phyloP scores from a whole-genome alignment of 768 basidiomycete species.

The Lactarius vividus region DNA sequence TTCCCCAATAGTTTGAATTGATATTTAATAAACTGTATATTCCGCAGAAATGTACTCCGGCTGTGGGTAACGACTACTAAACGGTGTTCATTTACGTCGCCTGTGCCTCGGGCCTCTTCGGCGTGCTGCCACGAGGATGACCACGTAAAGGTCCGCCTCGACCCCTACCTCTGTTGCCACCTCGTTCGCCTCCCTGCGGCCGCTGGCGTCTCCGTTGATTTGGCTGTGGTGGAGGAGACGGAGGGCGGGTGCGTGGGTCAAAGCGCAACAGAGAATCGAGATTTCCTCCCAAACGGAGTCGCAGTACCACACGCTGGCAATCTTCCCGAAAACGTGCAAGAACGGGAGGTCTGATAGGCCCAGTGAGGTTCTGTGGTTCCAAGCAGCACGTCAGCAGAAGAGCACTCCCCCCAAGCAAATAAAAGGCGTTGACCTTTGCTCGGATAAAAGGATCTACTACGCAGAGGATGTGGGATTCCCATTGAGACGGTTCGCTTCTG shows the following conservation, averaged over 20 bases:
- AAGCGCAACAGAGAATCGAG: slow-evolving; percentile 13
- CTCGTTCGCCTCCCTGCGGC: slow-evolving; percentile 2
- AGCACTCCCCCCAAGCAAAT: background rate
- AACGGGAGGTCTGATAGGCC: slow-evolving; percentile 15
- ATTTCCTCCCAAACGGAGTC: slow-evolving; percentile 15
- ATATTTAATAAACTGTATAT: background rate
- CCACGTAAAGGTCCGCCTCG: background rate
- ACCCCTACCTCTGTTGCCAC: background rate
- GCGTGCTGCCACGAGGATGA: background rate
- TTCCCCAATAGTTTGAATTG: background rate
- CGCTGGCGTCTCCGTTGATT: slow-evolving; percentile 5
- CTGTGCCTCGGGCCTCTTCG: background rate
- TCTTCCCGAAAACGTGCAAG: slow-evolving; percentile 24
- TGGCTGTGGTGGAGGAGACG: slow-evolving; percentile 14
- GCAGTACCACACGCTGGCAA: slow-evolving; percentile 26
- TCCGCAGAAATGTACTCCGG: background rate
- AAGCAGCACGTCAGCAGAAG: background rate
- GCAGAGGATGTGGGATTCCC: slow-evolving; percentile 28
- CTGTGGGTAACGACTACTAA: background rate
- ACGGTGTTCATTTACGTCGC: background rate
- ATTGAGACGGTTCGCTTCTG: slow-evolving; percentile 9
- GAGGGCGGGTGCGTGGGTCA: slow-evolving; percentile 15
- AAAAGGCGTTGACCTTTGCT: slow-evolving; percentile 34
- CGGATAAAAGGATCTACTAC: slow-evolving; percentile 44
- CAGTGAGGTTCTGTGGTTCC: slow-evolving; percentile 30